Percentiles rank a stretch among this genome's conserved stretches.
Conservation (phyloP, 129 eudicot genomes). For the Lactuca sativa region DNA sequence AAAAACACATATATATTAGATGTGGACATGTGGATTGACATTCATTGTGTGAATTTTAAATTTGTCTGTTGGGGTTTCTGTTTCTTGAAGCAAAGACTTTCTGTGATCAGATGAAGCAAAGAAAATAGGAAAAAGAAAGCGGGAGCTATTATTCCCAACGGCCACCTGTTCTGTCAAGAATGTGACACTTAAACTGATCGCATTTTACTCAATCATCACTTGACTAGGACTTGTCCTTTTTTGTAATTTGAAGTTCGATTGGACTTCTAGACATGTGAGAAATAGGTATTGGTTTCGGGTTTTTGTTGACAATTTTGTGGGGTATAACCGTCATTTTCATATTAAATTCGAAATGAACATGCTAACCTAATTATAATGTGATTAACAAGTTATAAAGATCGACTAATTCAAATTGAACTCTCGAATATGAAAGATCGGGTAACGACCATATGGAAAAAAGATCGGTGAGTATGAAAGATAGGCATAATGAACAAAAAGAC, state of each 20-base stretch:
- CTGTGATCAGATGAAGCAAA: constrained; percentile 31
- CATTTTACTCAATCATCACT: constrained; percentile 13
- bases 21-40: constrained; percentile 14
- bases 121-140: constrained; percentile 7
- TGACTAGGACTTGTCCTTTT: constrained; percentile 7
- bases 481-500: too few relatives aligned
- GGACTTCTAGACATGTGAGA: constrained; percentile 3
- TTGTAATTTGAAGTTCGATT: constrained; percentile 13
- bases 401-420: constrained; percentile 9
- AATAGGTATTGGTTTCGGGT: constrained; percentile 1
- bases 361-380: constrained; percentile 12
- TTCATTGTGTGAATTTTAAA: constrained; percentile 19
- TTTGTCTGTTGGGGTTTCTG: constrained; percentile 45
- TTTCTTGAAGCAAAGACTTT: constrained; percentile 68
- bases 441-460: too few relatives aligned
- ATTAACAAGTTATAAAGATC: constrained; percentile 11
- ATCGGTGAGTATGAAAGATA: too few relatives aligned
- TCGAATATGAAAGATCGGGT: too few relatives aligned
- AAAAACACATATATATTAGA: not conserved
- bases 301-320: constrained; percentile 4
- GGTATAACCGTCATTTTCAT: constrained; percentile 11
- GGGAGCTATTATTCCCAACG: constrained; percentile 29
- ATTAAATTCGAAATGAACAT: constrained; percentile 5
- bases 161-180: constrained; percentile 31
- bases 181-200: constrained; percentile 32